Evolutionary conservation across 1,284 basidiomycete genomes (phyloP).

Genomic region (Trichosporon ovoides): DNA sequence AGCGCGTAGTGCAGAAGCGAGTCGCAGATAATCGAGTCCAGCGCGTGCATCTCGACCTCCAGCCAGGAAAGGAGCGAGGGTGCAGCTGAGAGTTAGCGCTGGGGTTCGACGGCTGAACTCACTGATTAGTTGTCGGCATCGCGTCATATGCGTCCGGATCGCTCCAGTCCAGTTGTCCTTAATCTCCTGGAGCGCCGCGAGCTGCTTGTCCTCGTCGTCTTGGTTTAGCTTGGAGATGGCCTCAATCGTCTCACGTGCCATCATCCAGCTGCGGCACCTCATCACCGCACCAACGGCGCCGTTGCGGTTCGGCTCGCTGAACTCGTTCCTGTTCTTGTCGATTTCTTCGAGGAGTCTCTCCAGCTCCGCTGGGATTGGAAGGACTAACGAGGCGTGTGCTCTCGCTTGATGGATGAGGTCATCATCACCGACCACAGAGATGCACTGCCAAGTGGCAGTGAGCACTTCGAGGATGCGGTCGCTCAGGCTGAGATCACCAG

Average conservation of each 20-base stretch:
- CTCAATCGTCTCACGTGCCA: not conserved
- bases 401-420: not conserved
- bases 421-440: conserved; percentile 22
- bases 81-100: not conserved
- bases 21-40: conserved; percentile 6
- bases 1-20: conserved; percentile 3
- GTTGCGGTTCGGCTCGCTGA: conserved; percentile 3
- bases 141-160: not conserved
- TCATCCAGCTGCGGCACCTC: conserved; percentile 5
- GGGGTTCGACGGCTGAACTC: too few relatives aligned
- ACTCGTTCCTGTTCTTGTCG: conserved; percentile 16
- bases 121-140: not conserved
- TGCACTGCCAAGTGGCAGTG: not conserved
- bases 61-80: conserved; percentile 1
- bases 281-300: not conserved
- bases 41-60: conserved; percentile 7
- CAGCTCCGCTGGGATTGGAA: not conserved
- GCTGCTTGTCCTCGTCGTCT: not conserved
- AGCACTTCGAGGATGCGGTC: not conserved
- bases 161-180: conserved; percentile 1
- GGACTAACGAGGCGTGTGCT: not conserved
- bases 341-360: not conserved
- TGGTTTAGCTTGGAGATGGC: not conserved
- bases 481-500: not conserved
- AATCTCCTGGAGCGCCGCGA: not conserved